A percentile compares a stretch with the other conserved stretches of the same genome.
phyloP scores from a whole-genome alignment of 495 filamentous ascomycete genomes.

The Aspergillus saccharolyticus region DNA sequence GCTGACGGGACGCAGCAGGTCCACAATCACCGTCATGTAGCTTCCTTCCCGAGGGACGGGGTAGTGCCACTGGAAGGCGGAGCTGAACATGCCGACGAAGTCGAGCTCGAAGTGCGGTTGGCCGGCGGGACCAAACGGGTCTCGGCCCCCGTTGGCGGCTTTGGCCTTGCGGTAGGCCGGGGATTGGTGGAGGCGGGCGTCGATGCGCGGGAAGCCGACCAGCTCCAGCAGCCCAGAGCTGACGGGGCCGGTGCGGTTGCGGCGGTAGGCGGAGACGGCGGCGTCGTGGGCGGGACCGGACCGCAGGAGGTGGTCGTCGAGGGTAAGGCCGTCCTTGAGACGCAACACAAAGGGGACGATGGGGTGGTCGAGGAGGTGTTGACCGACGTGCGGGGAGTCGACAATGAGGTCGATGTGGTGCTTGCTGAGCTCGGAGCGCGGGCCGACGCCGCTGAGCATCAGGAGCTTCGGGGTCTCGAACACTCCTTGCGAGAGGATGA shows the following conservation, averaged over 20 bases:
- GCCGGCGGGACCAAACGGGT: constrained; percentile 54
- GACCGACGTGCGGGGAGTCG: constrained; percentile 47
- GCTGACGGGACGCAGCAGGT: constrained; percentile 53
- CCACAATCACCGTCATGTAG: constrained; percentile 55
- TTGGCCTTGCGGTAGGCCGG: constrained; percentile 47
- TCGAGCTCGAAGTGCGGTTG: constrained; percentile 65
- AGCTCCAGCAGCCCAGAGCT: constrained; percentile 50
- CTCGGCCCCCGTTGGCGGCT: constrained; percentile 45
- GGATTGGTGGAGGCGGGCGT: constrained; percentile 43
- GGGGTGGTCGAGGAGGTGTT: constrained; percentile 56
- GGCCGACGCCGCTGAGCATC: constrained; percentile 45
- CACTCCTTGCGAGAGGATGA: constrained; percentile 42
- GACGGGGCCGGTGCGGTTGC: constrained; percentile 46
- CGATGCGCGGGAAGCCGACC: constrained; percentile 53
- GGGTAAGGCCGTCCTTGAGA: constrained; percentile 49
- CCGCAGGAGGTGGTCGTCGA: constrained; percentile 52
- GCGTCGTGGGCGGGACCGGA: constrained; percentile 40
- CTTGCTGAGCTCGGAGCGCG: constrained; percentile 38
- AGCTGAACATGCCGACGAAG: constrained; percentile 56
- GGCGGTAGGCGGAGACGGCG: constrained; percentile 42
- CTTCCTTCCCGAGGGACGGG: constrained; percentile 45
- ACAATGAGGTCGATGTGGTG: constrained; percentile 45
- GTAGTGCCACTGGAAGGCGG: constrained; percentile 62
- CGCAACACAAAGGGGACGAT: constrained; percentile 51
- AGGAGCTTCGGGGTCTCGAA: constrained; percentile 46